A percentile compares a stretch with the other conserved stretches of the same genome.
Evolutionary conservation across 148 eudicot species (phyloP).

Genomic region (Limonium bicolor): DNA sequence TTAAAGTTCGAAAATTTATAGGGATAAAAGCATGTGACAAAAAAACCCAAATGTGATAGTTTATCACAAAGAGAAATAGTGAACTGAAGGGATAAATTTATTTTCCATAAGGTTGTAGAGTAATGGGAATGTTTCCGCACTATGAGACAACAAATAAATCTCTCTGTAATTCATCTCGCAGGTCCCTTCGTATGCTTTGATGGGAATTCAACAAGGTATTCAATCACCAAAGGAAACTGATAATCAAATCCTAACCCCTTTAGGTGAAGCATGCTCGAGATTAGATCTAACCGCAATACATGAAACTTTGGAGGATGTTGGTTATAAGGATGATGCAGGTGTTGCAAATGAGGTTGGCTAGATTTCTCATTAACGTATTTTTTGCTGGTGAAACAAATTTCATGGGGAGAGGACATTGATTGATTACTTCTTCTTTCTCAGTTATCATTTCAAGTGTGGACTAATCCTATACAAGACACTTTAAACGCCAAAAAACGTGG

Average conservation of each 20-base stretch:
- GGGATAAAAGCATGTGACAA: too few species aligned
- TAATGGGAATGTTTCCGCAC: too few species aligned
- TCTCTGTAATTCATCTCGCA: slow-evolving; percentile 18
- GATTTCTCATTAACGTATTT: slow-evolving; percentile 3
- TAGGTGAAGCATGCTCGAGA: slow-evolving; percentile 65
- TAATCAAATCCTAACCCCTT: slow-evolving; percentile 36
- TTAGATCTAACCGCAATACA: slow-evolving; percentile 65
- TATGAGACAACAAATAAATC: too few species aligned
- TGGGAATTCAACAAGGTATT: slow-evolving; percentile 40
- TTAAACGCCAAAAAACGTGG: slow-evolving; percentile 4
- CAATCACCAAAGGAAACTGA: slow-evolving; percentile 26
- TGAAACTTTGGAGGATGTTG: slow-evolving; percentile 46
- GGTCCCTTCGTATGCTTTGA: slow-evolving; percentile 61
- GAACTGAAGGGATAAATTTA: too few species aligned
- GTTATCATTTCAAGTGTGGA: slow-evolving; percentile 6
- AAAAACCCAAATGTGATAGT: too few species aligned
- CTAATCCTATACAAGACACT: slow-evolving; percentile 6
- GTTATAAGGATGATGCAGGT: slow-evolving; percentile 42
- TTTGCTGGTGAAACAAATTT: too few species aligned
- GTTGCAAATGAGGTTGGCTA: slow-evolving; percentile 7
- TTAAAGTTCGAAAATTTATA: too few species aligned
- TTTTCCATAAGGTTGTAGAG: neutral
- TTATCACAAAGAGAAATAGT: too few species aligned
- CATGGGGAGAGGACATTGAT: too few species aligned
- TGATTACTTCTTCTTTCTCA: too few species aligned